Base-by-base conservation (phyloP, 768 basidiomycete species). In the Cubamyces lactineus region DNA sequence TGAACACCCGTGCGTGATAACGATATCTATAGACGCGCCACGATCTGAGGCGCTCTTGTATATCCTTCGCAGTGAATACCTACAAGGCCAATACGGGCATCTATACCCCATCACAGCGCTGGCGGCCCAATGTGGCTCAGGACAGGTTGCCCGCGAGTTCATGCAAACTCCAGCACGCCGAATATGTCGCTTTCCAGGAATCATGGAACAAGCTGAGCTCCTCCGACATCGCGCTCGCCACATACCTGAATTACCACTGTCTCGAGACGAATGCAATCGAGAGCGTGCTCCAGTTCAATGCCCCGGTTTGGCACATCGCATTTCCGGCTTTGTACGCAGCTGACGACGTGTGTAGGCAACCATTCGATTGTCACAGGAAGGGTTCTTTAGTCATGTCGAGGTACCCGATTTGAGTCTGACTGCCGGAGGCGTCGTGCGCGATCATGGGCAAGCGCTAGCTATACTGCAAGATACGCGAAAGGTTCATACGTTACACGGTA, bases 261-360 rank as follows among this genome's bases (percentile, higher is more conserved):
- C 52, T 61, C 43, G 52, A 61, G 52, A 61, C 59, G 17, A 61
- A 61, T 52, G 53, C 53, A 1, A 53, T 61, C 23, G 59, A 61
- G 21, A 42, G 52, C 47, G 59, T 61, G 11, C 53, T 61, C 38
- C 52, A 53, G 45, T 54, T 53, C 59, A 39, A 61, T 21, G 40
- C 59, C 19, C 42, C 45, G 51, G 59, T 54, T 26, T 23, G 53
- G 38, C 59, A 40, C 24, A 5, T 19, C 49, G 11, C 43, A 1
- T 8, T 19, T n/a, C 19, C 3, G 13, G 9, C 30, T 41, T 21
- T 13, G 38, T 30, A 13, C 3, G 26, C 23, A 3, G 23, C 43
- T 61, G n/a, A 53, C 45, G 19, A 5, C 19, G 11, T 28, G 12
- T 2, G 13, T 16, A 61, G 59, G 59, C 59, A 1, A 54, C 59